These are phyloP conservation scores for Symbiodinium natans DNA, from an alignment of 73 alveolate species.

Conservation along the genomic window DNA sequence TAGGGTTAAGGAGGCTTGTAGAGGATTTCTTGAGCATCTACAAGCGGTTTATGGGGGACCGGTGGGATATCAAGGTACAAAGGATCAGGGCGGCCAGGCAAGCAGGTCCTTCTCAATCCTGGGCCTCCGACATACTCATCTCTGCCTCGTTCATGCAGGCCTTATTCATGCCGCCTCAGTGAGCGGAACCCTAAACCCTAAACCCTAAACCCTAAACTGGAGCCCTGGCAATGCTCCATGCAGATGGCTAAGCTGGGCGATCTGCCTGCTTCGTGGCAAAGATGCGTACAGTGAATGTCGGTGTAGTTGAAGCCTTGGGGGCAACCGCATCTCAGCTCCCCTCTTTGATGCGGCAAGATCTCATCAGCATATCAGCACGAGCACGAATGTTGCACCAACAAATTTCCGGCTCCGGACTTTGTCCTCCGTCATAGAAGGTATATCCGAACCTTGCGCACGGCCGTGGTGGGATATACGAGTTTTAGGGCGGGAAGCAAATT, in stretches of 20 bases:
- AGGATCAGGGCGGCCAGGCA: too few species aligned
- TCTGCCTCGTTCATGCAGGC: constrained; percentile 81
- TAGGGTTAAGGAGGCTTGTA: too few species aligned
- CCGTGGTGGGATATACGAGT: too few species aligned
- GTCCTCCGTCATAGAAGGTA: neutral
- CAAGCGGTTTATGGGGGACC: too few species aligned
- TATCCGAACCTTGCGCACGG: neutral
- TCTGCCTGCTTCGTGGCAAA: constrained; percentile 37
- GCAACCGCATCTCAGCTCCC: too few species aligned
- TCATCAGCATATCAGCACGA: neutral
- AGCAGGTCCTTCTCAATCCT: neutral
- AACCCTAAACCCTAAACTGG: neutral
- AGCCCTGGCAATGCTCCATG: neutral
- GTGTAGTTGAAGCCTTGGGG: constrained; percentile 54
- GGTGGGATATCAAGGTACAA: too few species aligned
- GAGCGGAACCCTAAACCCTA: neutral
- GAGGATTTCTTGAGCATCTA: too few species aligned
- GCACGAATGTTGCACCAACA: neutral
- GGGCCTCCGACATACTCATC: constrained; percentile 2
- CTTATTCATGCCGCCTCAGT: constrained; percentile 25
- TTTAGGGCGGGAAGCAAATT: too few species aligned
- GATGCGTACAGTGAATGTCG: constrained; percentile 40
- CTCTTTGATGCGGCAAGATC: neutral
- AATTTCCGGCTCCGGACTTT: neutral
- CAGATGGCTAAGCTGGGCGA: neutral